These are phyloP conservation scores for Hortaea werneckii DNA, from an alignment of 2,329 filamentous ascomycete species.

Conservation along the genomic window DNA sequence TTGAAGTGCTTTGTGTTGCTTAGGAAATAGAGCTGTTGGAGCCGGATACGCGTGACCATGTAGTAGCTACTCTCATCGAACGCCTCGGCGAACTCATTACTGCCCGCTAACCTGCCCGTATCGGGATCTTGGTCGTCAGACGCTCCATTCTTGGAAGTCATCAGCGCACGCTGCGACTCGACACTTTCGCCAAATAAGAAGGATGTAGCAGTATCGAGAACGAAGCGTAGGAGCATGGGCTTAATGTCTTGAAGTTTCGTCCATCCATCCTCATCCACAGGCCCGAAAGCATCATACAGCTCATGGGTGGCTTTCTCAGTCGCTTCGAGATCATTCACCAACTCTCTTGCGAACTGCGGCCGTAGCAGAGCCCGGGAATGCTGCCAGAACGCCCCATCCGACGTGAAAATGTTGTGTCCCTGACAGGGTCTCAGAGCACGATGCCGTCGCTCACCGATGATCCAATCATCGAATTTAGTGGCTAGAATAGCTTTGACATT, in stretches of 20 bases:
- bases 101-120: background rate
- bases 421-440: conserved; percentile 14
- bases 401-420: conserved; percentile 21
- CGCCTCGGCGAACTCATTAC: conserved; percentile 17
- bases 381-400: conserved; percentile 20
- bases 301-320: conserved; percentile 9
- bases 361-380: conserved; percentile 20
- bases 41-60: conserved; percentile 15
- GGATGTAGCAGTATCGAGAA: conserved; percentile 29
- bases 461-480: conserved; percentile 42
- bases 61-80: conserved; percentile 13
- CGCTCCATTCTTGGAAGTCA: background rate
- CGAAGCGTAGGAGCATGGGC: conserved; percentile 23
- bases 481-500: conserved; percentile 47
- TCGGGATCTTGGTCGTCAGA: background rate
- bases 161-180: conserved; percentile 12
- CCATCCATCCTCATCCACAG: conserved; percentile 11
- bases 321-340: conserved; percentile 18
- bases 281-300: conserved; percentile 24
- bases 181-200: conserved; percentile 26
- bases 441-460: conserved; percentile 13
- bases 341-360: conserved; percentile 20
- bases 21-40: conserved; percentile 30
- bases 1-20: conserved; percentile 31
- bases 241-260: conserved; percentile 13